These are phyloP conservation scores for Chlamydomonas incerta DNA, from an alignment of 139 green algal species.

Conservation along the genomic window DNA sequence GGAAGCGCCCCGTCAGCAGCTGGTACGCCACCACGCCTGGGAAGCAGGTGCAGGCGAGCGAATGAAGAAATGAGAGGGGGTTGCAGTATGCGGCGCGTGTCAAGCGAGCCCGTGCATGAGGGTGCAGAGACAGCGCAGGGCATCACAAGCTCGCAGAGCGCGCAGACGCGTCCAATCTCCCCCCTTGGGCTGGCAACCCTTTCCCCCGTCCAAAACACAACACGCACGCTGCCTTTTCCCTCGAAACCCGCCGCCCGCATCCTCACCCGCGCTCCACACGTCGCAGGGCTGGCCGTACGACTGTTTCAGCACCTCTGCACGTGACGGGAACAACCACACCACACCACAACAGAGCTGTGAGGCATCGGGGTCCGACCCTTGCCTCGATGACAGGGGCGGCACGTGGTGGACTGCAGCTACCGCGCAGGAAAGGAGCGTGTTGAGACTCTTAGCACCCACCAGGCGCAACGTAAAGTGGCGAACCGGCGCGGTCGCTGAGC, in stretches of 20 bases:
- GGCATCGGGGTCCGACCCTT: no score
- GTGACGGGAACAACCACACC: not conserved
- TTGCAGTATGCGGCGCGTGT: no score
- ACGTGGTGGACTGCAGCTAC: no score
- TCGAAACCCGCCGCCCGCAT: not conserved
- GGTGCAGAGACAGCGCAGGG: no score
- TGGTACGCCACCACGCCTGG: slow-evolving; percentile 75
- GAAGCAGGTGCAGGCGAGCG: not conserved
- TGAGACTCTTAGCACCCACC: no score
- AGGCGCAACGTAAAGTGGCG: slow-evolving; percentile 71
- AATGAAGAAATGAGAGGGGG: not conserved
- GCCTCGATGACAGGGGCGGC: no score
- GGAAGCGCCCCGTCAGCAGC: slow-evolving; percentile 75
- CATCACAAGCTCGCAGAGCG: not conserved
- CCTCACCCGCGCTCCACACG: slow-evolving; percentile 71
- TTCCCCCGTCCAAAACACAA: no score
- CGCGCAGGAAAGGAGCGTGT: no score
- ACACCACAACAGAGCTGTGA: no score
- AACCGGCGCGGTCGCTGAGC: slow-evolving; percentile 51
- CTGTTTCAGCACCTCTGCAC: slow-evolving; percentile 77
- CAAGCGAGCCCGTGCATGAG: no score
- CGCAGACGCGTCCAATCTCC: no score
- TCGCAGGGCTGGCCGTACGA: slow-evolving; percentile 74
- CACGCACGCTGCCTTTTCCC: not conserved
- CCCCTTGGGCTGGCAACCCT: no score